Evolutionary conservation across 2,329 filamentous ascomycete species (phyloP), one percentile per base, ranked within the genome.

Genomic region (Botrytis cinerea): DNA sequence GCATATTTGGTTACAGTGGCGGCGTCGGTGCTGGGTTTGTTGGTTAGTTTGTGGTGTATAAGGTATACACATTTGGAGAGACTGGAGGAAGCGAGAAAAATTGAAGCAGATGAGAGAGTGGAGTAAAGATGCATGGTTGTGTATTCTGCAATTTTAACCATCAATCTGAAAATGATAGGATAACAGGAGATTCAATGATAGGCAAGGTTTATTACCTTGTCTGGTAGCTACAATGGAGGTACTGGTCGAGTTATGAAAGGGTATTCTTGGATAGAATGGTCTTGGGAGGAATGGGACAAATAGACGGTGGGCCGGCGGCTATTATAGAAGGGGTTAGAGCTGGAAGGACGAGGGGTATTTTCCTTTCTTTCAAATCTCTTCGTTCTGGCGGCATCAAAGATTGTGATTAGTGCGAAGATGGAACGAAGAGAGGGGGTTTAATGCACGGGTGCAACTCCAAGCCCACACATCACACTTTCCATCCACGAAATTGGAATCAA

Each of bases 1-100:
- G 95, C 95, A 1, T 98, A 98, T 81, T 88, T 89, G 77, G 87
- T 94, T 70, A 97, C 95, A 0, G 86, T 97, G 22, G 85, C 86
- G 32, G 90, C 93, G 0, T 95, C 93, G 75, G 81, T 91, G 0
- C 78, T 91, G 1, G 95, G 93, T 0, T 84, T 96, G 1, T 81
- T 84, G 0, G 87, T 95, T 54, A 92, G 90, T 70, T 81, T 97
- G 45, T 92, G 88, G 86, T 89, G 90, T 43, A 93, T 95, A 64
- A 74, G 77, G 38, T 79, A 80, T 74, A 78, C 77, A 2, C 75
- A 80, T 57, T 62, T 70, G 8, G 46, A 73, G 43, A 75, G 78
- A 9, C 6, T 73, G n/a, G 74, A 76, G 70, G 75, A 78, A 64
- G 77, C 79, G 61, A 77, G 75, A 57, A 75, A 59, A 69, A n/a